phyloP scores from a whole-genome alignment of 176 grass and related monocot species.

The Oryza rufipogon region DNA sequence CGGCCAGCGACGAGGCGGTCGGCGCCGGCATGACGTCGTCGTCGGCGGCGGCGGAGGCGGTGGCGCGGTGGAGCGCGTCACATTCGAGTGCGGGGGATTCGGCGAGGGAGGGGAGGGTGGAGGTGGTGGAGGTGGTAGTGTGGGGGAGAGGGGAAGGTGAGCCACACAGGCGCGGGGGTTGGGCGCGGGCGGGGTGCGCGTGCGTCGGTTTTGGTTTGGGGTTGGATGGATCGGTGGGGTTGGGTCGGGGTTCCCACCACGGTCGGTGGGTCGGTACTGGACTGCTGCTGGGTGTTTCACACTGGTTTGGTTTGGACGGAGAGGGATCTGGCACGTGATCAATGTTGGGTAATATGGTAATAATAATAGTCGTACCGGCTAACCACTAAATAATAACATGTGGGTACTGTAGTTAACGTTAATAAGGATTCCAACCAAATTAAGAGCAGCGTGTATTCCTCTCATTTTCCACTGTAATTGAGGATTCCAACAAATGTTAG shows the following conservation, averaged over 20 bases:
- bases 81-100: neutral
- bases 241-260: neutral
- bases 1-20: slow-evolving; percentile 30
- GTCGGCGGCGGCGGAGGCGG: neutral
- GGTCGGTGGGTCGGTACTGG: slow-evolving; percentile 4
- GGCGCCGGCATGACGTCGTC: slow-evolving; percentile 51
- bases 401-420: no score
- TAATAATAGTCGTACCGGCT: no score
- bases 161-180: slow-evolving; percentile 35
- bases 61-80: neutral
- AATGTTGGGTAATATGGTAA: no score
- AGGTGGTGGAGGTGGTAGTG: neutral
- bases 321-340: slow-evolving; percentile 22
- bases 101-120: neutral
- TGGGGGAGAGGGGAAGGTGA: slow-evolving; percentile 38
- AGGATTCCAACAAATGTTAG: no score
- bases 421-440: no score
- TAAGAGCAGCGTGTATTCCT: no score
- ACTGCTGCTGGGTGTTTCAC: neutral
- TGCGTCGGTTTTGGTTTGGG: slow-evolving; percentile 31
- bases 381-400: no score
- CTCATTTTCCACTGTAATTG: no score
- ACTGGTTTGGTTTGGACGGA: slow-evolving; percentile 4
- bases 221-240: neutral
- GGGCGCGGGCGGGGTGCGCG: neutral